phyloP scores from a whole-genome alignment of 441 rosid genomes.

The Flueggea neowawraea region DNA sequence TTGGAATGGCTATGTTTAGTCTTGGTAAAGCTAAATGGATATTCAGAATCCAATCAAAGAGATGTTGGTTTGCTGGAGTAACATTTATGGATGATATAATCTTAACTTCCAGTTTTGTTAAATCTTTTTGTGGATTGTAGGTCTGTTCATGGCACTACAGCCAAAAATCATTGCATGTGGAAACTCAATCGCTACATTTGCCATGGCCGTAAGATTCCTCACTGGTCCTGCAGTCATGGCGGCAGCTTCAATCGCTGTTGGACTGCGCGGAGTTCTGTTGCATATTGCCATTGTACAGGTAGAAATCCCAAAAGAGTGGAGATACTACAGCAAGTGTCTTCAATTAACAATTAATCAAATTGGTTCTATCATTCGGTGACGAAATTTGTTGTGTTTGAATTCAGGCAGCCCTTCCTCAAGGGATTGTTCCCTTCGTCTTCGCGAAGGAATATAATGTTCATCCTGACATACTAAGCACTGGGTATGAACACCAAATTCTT shows the following conservation, averaged over 20 bases:
- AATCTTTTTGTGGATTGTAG: conserved; percentile 27
- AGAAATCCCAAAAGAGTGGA: too few species aligned
- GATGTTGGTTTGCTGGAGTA: too few species aligned
- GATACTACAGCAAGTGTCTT: too few species aligned
- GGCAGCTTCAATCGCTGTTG: conserved; percentile 71
- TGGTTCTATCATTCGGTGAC: too few species aligned
- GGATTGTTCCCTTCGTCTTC: conserved; percentile 94
- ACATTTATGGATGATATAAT: too few species aligned
- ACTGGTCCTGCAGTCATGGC: conserved; percentile 90
- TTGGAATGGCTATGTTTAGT: conserved; percentile 98
- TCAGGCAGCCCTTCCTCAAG: conserved; percentile 99
- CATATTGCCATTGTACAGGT: conserved; percentile 96
- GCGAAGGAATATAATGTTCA: conserved; percentile 97
- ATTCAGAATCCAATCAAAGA: too few species aligned
- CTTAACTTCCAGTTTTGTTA: too few species aligned
- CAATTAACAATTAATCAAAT: too few species aligned
- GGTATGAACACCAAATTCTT: conserved; percentile 30
- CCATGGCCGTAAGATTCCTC: conserved; percentile 82
- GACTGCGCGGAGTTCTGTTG: conserved; percentile 58
- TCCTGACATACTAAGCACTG: conserved; percentile 94
- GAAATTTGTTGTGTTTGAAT: background rate
- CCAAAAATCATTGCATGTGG: conserved; percentile 93
- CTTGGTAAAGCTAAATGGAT: conserved; percentile 44
- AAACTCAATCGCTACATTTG: conserved; percentile 62
- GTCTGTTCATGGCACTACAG: conserved; percentile 94